A percentile compares a stretch with the other conserved stretches of the same genome.
Conservation (phyloP, 164 flowering plant genomes). For the Tetracentron sinense region DNA sequence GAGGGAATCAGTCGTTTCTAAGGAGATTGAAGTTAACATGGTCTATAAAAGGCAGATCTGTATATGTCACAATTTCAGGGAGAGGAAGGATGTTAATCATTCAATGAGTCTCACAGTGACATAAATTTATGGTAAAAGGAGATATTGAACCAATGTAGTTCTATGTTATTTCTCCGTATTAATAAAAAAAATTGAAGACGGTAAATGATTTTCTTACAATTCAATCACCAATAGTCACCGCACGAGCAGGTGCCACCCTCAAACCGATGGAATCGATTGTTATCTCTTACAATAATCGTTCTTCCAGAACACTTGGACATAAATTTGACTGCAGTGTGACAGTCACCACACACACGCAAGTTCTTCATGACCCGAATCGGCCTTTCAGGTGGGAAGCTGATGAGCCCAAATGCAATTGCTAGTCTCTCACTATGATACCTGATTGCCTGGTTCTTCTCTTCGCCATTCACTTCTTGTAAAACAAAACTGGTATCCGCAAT, state of each 20-base stretch:
- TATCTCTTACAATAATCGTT: constrained; percentile 74
- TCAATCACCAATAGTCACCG: constrained; percentile 82
- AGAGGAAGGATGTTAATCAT: too few species aligned
- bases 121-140: too few species aligned
- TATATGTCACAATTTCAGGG: too few species aligned
- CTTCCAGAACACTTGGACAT: constrained; percentile 75
- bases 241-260: constrained; percentile 85
- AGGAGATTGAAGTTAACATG: too few species aligned
- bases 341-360: constrained; percentile 87
- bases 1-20: too few species aligned
- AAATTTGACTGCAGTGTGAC: constrained; percentile 83
- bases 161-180: too few species aligned
- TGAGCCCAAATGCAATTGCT: constrained; percentile 83
- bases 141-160: too few species aligned
- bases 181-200: too few species aligned
- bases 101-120: too few species aligned
- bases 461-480: constrained; percentile 51
- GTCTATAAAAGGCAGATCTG: too few species aligned
- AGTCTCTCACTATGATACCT: constrained; percentile 86
- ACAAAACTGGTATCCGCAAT: constrained; percentile 73
- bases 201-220: constrained; percentile 4
- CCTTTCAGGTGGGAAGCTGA: constrained; percentile 58
- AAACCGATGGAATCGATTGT: constrained; percentile 84
- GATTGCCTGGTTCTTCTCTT: constrained; percentile 63
- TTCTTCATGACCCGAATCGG: constrained; percentile 92